Percentiles rank a stretch among this genome's conserved stretches.
These are phyloP conservation scores for Penicillium sp. DNA, from an alignment of 2,329 filamentous ascomycete species.

Conservation along the genomic window DNA sequence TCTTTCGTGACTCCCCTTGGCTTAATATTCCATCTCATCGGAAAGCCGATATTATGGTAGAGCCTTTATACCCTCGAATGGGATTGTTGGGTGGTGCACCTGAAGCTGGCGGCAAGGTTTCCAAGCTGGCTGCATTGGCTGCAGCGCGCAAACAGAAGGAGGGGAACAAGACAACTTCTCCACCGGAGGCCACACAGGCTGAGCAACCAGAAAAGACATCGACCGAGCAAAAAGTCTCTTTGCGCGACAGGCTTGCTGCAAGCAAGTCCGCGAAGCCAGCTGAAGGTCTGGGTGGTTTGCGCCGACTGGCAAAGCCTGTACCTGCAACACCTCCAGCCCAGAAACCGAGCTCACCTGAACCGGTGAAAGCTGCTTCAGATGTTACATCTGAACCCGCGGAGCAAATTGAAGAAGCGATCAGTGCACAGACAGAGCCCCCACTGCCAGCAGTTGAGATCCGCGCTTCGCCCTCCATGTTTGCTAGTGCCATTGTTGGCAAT, in stretches of 20 bases:
- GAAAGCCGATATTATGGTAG: slow-evolving; percentile 62
- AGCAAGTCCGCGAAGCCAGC: slow-evolving; percentile 27
- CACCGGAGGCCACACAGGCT: slow-evolving; percentile 6
- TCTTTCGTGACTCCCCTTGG: slow-evolving; percentile 88
- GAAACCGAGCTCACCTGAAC: slow-evolving; percentile 22
- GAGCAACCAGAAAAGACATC: slow-evolving; percentile 9
- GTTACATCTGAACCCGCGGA: slow-evolving; percentile 1
- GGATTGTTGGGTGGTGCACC: slow-evolving; percentile 77
- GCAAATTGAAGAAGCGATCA: slow-evolving; percentile 1
- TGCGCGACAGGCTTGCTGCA: slow-evolving; percentile 40
- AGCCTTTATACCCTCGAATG: slow-evolving; percentile 58
- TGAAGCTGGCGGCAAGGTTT: slow-evolving; percentile 67
- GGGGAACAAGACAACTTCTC: slow-evolving; percentile 55
- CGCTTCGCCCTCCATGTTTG: slow-evolving; percentile 53
- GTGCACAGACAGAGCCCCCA: slow-evolving; percentile 13
- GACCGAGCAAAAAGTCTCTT: slow-evolving; percentile 29
- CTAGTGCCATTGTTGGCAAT: slow-evolving; percentile 43
- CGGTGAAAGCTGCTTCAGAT: slow-evolving; percentile 6
- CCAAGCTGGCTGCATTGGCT: slow-evolving; percentile 87
- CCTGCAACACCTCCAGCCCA: slow-evolving; percentile 13
- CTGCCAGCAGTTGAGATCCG: slow-evolving; percentile 32
- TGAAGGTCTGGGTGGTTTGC: slow-evolving; percentile 24
- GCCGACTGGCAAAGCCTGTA: slow-evolving; percentile 11
- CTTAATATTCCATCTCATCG: slow-evolving; percentile 68
- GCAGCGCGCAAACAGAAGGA: slow-evolving; percentile 83